Evolutionary conservation across 2,329 filamentous ascomycete genomes (phyloP).

Genomic region (Xylariomycetidae sp.): DNA sequence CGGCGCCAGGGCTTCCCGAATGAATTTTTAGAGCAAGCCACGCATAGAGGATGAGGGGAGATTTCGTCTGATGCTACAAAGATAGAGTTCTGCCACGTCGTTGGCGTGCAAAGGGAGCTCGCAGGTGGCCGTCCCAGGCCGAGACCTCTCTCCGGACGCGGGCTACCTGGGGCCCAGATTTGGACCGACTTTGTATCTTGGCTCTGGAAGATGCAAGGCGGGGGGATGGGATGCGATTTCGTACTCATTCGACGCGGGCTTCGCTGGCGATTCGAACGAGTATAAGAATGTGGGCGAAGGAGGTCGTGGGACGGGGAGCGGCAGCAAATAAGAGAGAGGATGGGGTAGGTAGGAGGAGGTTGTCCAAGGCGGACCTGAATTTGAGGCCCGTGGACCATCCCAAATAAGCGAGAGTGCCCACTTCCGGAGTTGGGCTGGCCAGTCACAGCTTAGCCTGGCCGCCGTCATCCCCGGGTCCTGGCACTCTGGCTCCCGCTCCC

Average conservation of each 20-base stretch:
- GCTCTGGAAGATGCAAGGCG: slow-evolving; percentile 12
- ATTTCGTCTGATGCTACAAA: slow-evolving; percentile 6
- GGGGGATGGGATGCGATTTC: slow-evolving; percentile 20
- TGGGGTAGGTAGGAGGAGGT: slow-evolving; percentile 27
- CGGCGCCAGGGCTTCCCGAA: slow-evolving; percentile 4
- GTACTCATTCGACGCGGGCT: slow-evolving; percentile 34
- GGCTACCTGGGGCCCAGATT: slow-evolving; percentile 16
- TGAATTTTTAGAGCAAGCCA: not conserved
- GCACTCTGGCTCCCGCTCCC: slow-evolving; percentile 18
- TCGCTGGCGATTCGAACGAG: slow-evolving; percentile 52
- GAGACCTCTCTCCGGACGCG: slow-evolving; percentile 16
- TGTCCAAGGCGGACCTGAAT: slow-evolving; percentile 23
- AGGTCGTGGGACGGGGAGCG: slow-evolving; percentile 11
- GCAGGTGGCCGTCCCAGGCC: slow-evolving; percentile 11
- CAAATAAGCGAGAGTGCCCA: slow-evolving; percentile 23
- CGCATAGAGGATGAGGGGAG: not conserved
- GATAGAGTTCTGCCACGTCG: slow-evolving; percentile 6
- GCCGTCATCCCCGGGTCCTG: slow-evolving; percentile 24
- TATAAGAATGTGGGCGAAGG: slow-evolving; percentile 50
- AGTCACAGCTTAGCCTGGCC: slow-evolving; percentile 17
- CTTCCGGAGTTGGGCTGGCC: slow-evolving; percentile 15
- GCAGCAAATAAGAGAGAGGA: slow-evolving; percentile 16
- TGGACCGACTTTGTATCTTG: slow-evolving; percentile 8
- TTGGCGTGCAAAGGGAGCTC: slow-evolving; percentile 4
- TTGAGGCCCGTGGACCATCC: slow-evolving; percentile 21